Evolutionary conservation across 331 rosid genomes (phyloP).

Genomic region (Quercus lobata): DNA sequence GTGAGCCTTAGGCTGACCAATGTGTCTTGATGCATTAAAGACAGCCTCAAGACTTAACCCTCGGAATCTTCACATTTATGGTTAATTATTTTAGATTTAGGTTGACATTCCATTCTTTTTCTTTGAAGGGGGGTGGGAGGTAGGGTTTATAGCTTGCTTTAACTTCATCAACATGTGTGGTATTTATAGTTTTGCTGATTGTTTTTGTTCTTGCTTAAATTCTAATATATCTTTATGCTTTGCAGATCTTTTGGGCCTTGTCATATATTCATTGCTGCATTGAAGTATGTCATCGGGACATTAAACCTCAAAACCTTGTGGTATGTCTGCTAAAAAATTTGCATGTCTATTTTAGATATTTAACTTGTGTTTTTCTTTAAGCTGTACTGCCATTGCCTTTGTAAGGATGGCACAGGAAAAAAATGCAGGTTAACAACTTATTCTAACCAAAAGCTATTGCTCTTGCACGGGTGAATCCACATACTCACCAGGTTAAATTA

Average conservation of each 20-base stretch:
- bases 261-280: slow-evolving; percentile 90
- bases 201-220: slow-evolving; percentile 4
- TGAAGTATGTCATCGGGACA: slow-evolving; percentile 96
- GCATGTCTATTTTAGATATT: neutral
- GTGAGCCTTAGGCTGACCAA: neutral
- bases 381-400: slow-evolving; percentile 2
- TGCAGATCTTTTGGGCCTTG: slow-evolving; percentile 86
- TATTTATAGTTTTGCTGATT: neutral
- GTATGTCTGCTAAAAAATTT: slow-evolving; percentile 27
- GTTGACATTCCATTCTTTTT: neutral
- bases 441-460: neutral
- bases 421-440: neutral
- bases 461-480: slow-evolving; percentile 81
- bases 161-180: neutral
- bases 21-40: neutral
- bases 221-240: slow-evolving; percentile 12
- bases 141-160: too few species aligned
- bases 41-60: neutral
- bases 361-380: neutral
- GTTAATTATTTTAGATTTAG: neutral
- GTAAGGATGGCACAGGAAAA: neutral
- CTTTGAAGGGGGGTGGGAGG: neutral
- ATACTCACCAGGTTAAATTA: slow-evolving; percentile 91
- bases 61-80: neutral
- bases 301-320: slow-evolving; percentile 95